phyloP scores from a whole-genome alignment of 1,284 basidiomycete species.

The Termitomyces sp. region DNA sequence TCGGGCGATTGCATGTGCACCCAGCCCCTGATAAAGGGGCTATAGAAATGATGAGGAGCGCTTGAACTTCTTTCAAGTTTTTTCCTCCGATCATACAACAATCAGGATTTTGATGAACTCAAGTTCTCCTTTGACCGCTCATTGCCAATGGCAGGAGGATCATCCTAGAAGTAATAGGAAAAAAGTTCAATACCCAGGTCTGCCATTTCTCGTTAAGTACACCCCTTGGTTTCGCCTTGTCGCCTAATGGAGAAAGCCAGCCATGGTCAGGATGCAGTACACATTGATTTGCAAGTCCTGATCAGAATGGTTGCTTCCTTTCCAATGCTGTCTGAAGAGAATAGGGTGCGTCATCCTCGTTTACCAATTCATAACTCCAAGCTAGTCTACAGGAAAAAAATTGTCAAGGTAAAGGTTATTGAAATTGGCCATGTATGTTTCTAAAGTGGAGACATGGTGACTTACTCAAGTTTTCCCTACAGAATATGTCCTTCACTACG shows the following conservation, averaged over 20 bases:
- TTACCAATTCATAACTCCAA: not conserved
- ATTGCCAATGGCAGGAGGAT: too few species aligned
- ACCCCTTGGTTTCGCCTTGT: too few species aligned
- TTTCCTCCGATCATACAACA: constrained; percentile 28
- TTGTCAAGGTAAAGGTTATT: constrained; percentile 70
- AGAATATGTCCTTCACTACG: constrained; percentile 88
- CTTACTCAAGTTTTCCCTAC: constrained; percentile 11
- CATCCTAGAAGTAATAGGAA: too few species aligned
- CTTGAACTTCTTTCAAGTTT: constrained; percentile 37
- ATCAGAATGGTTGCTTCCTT: too few species aligned
- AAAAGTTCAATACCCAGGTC: too few species aligned
- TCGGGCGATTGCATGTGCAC: constrained; percentile 42
- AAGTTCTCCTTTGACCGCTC: constrained; percentile 46
- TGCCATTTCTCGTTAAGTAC: too few species aligned
- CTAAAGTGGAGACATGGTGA: constrained; percentile 3
- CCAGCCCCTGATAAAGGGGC: constrained; percentile 61
- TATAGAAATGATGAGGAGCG: constrained; percentile 53
- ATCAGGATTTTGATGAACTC: constrained; percentile 54
- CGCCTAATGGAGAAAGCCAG: too few species aligned
- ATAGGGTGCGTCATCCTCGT: constrained; percentile 51
- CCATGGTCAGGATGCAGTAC: too few species aligned
- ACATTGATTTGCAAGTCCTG: too few species aligned
- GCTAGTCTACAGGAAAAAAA: constrained; percentile 57
- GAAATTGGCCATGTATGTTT: constrained; percentile 73
- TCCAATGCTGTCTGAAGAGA: constrained; percentile 80